A percentile compares a stretch with the other conserved stretches of the same genome.
Conservation (phyloP, 1,284 basidiomycete species). For the Amylostereum areolatum region DNA sequence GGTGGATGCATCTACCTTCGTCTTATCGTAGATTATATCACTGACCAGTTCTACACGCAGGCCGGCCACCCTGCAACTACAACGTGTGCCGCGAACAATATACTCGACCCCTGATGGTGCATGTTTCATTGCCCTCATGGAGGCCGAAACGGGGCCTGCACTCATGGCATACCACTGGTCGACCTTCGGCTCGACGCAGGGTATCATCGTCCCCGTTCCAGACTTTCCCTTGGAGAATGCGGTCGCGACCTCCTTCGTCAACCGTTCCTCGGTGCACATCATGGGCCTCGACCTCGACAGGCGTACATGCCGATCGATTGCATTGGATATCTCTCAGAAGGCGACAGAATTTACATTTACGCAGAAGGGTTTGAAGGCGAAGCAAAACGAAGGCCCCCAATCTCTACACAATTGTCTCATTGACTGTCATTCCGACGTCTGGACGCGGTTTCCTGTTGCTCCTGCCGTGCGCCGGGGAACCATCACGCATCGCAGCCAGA, state of each 20-base stretch:
- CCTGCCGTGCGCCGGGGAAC: slow-evolving; percentile 29
- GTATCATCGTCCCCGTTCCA: slow-evolving; percentile 30
- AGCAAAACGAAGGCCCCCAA: slow-evolving; percentile 9
- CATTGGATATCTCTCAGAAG: slow-evolving; percentile 46
- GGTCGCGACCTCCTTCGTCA: slow-evolving; percentile 39
- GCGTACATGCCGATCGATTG: slow-evolving; percentile 31
- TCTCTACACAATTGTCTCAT: slow-evolving; percentile 45
- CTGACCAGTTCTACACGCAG: slow-evolving; percentile 21
- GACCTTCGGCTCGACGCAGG: slow-evolving; percentile 46
- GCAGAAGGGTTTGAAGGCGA: slow-evolving; percentile 22
- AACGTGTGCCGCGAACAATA: slow-evolving; percentile 24
- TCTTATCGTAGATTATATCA: too few species aligned
- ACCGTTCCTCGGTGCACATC: slow-evolving; percentile 35
- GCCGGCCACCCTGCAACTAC: slow-evolving; percentile 39
- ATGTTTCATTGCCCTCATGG: slow-evolving; percentile 35
- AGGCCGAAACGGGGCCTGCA: slow-evolving; percentile 12
- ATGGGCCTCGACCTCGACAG: slow-evolving; percentile 29
- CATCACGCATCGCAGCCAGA: slow-evolving; percentile 24
- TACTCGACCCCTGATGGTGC: slow-evolving; percentile 48
- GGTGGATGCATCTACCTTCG: slow-evolving; percentile 26
- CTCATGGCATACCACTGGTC: slow-evolving; percentile 46
- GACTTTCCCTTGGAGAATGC: slow-evolving; percentile 20
- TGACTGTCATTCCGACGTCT: slow-evolving; percentile 55
- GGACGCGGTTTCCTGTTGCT: slow-evolving; percentile 56
- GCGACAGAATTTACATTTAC: slow-evolving; percentile 50